Evolutionary conservation across 2,329 filamentous ascomycete genomes (phyloP).

Genomic region (Pestalotiopsis sp.): DNA sequence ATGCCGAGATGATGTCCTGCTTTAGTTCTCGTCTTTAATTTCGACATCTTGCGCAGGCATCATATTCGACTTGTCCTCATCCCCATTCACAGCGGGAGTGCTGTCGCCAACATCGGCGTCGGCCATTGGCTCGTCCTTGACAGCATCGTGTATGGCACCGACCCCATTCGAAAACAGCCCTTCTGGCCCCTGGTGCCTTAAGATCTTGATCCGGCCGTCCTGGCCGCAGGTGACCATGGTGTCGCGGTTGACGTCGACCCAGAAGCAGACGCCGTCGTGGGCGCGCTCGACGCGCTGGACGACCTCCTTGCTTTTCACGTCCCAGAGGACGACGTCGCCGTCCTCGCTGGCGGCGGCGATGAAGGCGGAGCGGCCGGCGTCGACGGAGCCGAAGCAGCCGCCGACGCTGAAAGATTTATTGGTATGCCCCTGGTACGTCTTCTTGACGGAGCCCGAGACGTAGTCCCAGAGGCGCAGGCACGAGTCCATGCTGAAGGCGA

Average conservation of each 20-base stretch:
- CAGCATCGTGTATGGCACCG: background rate
- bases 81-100: background rate
- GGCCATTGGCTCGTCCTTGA: background rate
- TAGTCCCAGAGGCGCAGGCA: conserved; percentile 95
- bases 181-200: conserved; percentile 33
- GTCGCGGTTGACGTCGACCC: conserved; percentile 62
- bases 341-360: conserved; percentile 87
- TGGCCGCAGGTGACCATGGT: conserved; percentile 60
- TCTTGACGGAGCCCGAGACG: conserved; percentile 85
- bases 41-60: background rate
- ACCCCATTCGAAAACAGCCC: background rate
- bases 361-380: conserved; percentile 48
- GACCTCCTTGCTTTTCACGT: conserved; percentile 82
- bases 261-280: conserved; percentile 62
- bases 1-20: too few relatives aligned
- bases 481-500: conserved; percentile 89
- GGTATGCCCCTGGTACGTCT: conserved; percentile 92
- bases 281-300: conserved; percentile 66
- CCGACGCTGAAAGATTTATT: conserved; percentile 86
- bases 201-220: conserved; percentile 55
- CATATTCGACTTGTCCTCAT: background rate
- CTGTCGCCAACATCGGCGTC: background rate
- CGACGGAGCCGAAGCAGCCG: conserved; percentile 77
- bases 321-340: conserved; percentile 84
- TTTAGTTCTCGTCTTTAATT: background rate